phyloP scores from a whole-genome alignment of 2,329 filamentous ascomycete genomes.

The Sarocladium oryzae region DNA sequence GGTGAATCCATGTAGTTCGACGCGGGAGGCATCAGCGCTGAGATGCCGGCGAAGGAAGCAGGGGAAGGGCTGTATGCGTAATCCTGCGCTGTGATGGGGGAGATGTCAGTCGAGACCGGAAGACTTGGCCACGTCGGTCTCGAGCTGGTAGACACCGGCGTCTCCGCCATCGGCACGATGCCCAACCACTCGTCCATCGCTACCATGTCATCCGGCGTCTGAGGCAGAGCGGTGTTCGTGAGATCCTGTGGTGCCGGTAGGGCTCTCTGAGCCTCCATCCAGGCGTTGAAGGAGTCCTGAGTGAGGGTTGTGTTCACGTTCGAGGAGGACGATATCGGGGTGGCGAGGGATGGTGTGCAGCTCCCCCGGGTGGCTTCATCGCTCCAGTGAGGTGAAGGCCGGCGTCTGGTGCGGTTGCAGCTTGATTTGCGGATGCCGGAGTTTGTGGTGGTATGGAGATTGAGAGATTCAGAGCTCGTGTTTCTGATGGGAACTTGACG shows the following conservation, averaged over 20 bases:
- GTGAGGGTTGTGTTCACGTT: neutral
- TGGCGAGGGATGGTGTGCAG: conserved; percentile 16
- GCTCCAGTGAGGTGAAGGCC: conserved; percentile 20
- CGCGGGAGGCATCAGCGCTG: neutral
- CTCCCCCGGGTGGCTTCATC: conserved; percentile 21
- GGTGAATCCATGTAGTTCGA: neutral
- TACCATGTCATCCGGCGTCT: neutral
- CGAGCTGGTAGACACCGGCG: neutral
- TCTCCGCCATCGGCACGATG: neutral
- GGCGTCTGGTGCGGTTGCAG: conserved; percentile 15
- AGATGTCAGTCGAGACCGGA: conserved; percentile 3
- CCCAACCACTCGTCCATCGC: conserved; percentile 5
- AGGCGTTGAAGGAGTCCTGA: conserved; percentile 5
- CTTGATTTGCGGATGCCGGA: conserved; percentile 16
- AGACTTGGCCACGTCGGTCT: neutral
- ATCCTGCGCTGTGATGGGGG: conserved; percentile 5
- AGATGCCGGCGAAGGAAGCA: neutral
- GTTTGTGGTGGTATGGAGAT: conserved; percentile 13
- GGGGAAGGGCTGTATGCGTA: conserved; percentile 4
- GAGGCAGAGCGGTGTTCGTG: neutral
- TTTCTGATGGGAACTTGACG: neutral
- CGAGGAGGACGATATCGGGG: conserved; percentile 11
- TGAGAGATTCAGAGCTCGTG: neutral
- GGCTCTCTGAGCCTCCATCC: neutral
- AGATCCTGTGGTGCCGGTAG: neutral